Evolutionary conservation across 2,329 filamentous ascomycete species (phyloP), one percentile per base, ranked within the genome.

Genomic region (Exophiala calicioides): DNA sequence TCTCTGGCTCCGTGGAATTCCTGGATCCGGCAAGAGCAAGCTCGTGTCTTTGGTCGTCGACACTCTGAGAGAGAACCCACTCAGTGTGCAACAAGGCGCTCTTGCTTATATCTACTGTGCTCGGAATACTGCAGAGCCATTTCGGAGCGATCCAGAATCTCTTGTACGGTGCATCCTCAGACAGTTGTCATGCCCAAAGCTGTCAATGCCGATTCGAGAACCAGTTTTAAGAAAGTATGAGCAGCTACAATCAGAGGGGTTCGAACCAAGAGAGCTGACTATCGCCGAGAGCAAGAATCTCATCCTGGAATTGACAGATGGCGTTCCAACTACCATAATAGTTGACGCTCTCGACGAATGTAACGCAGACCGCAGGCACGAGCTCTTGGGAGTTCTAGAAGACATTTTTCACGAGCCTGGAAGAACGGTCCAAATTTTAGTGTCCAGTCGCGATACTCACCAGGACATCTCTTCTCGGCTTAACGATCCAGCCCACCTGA

Each of bases 301-400:
- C 5, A 57, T 66, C 21, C 13, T 62, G 15, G 39, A 59, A 30
- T 46, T 66, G 18, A 44, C 58, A 13, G 48, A 47, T 13, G 5
- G 47, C 8, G 45, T 56, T 21, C 50, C 56, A 4, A 26, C 53
- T 31, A 65, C 53, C 1, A 65, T 69, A 12, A 29, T 68, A 3
- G 61, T 69, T 26, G 64, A 68, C 45, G 65, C 62, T 13, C 48
- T 69, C 15, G 66, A 68, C 45, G 65, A 68, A 52, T 61, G 60
- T 38, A 53, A 67, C 20, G 30, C 47, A 31, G n/a, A 30, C 19
- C 48, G 38, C 12, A 54, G 63, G 20, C 27, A 47, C 19, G 37
- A 57, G 19, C 41, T 66, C 7, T 46, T 68, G 2, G 41, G 61
- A 32, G 47, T 53, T 21, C 38, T 69, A n/a, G 43, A 60, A 3